These are phyloP conservation scores for Torulaspora delbrueckii DNA, from an alignment of 805 yeast genomes.

Conservation along the genomic window DNA sequence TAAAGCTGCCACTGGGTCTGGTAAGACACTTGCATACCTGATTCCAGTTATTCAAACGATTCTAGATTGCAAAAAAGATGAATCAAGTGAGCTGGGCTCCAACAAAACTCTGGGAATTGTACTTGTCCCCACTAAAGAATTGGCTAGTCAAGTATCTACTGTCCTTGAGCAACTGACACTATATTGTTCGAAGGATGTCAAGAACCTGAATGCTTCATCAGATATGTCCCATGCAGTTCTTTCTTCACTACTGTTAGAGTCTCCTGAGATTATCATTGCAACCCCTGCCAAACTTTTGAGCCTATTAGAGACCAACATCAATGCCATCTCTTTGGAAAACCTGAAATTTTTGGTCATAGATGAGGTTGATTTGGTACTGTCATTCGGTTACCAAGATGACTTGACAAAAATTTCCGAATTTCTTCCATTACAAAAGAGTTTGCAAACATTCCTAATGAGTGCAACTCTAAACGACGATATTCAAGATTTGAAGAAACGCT, in stretches of 20 bases:
- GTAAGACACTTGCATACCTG: conserved; percentile 87
- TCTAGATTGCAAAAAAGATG: conserved; percentile 40
- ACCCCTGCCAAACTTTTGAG: conserved; percentile 78
- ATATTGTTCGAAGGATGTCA: conserved; percentile 65
- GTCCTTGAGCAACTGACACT: conserved; percentile 64
- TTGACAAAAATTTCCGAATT: conserved; percentile 56
- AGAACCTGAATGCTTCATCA: conserved; percentile 55
- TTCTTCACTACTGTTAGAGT: conserved; percentile 60
- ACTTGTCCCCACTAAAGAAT: conserved; percentile 89
- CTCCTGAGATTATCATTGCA: conserved; percentile 76
- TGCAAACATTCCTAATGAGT: conserved; percentile 92
- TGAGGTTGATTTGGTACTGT: conserved; percentile 86
- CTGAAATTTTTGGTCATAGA: conserved; percentile 78
- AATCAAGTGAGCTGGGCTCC: conserved; percentile 19
- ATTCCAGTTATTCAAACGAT: conserved; percentile 82
- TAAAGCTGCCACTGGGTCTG: conserved; percentile 92
- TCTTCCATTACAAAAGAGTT: conserved; percentile 65
- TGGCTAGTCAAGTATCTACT: conserved; percentile 75
- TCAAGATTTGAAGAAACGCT: conserved; percentile 64
- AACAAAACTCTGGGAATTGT: conserved; percentile 53
- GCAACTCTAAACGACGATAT: conserved; percentile 91
- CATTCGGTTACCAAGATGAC: conserved; percentile 90
- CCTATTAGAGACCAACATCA: conserved; percentile 44
- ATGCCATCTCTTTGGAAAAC: conserved; percentile 47
- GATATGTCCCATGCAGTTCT: conserved; percentile 69